Evolutionary conservation across 2,329 filamentous ascomycete genomes (phyloP).

Genomic region (Penicillium psychrosexuale): DNA sequence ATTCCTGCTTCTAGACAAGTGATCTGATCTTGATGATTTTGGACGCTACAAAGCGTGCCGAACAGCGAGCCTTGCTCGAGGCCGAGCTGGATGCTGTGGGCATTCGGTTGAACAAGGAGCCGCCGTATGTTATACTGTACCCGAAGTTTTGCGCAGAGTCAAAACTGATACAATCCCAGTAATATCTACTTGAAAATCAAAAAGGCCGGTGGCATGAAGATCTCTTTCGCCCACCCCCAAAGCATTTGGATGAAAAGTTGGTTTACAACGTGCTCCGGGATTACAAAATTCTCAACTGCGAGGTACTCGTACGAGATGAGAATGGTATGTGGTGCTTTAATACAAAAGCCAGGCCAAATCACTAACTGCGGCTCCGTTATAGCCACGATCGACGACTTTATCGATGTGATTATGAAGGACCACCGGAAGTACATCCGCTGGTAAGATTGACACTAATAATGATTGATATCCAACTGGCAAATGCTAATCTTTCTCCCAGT

Average conservation of each 20-base stretch:
- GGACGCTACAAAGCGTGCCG: conserved; percentile 92
- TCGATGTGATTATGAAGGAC: conserved; percentile 99
- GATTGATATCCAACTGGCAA: not conserved
- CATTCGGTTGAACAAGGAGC: conserved; percentile 85
- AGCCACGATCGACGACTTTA: conserved; percentile 96
- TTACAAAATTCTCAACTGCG: conserved; percentile 98
- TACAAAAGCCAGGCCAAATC: not conserved
- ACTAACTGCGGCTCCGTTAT: not conserved
- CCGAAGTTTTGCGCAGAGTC: not conserved
- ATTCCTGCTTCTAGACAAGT: conserved; percentile 60
- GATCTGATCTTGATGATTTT: conserved; percentile 96
- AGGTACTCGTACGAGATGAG: conserved; percentile 92
- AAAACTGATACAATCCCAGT: conserved; percentile 42
- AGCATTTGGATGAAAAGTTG: conserved; percentile 95
- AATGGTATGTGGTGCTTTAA: conserved; percentile 51
- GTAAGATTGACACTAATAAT: conserved; percentile 29
- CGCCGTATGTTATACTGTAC: conserved; percentile 61
- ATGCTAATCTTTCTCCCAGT: conserved; percentile 36
- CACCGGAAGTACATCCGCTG: conserved; percentile 94
- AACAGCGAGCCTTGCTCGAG: conserved; percentile 86
- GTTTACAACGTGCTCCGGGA: conserved; percentile 94
- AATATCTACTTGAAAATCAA: conserved; percentile 98
- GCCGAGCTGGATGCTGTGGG: conserved; percentile 92
- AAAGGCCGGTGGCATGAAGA: conserved; percentile 97
- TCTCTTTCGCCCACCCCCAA: conserved; percentile 90